These are phyloP conservation scores for Geotrichum reessii DNA, from an alignment of 1,139 yeast genomes.

Conservation along the genomic window DNA sequence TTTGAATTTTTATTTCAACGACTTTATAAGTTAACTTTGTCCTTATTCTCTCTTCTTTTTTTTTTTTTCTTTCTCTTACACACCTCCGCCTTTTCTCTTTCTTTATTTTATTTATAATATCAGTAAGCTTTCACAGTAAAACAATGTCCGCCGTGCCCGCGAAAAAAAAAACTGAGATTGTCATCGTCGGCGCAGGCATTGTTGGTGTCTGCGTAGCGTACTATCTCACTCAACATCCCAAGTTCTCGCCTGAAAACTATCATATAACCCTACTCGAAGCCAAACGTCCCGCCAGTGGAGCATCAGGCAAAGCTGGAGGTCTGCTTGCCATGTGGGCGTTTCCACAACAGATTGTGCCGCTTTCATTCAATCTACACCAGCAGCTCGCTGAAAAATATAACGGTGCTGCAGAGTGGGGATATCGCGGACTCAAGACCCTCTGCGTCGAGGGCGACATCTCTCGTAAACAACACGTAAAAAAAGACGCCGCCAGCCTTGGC, in stretches of 20 bases:
- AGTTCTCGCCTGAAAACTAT: conserved; percentile 62
- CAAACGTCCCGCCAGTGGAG: conserved; percentile 93
- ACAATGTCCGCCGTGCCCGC: conserved; percentile 5
- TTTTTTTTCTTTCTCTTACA: background rate
- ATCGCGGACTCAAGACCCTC: conserved; percentile 79
- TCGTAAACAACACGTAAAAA: background rate
- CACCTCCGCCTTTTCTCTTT: background rate
- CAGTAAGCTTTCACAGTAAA: background rate
- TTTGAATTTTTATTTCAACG: background rate
- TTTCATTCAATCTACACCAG: conserved; percentile 81
- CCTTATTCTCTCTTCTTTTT: background rate
- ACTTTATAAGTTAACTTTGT: background rate
- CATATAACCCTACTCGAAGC: conserved; percentile 88
- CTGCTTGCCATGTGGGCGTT: conserved; percentile 92
- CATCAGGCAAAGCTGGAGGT: conserved; percentile 97
- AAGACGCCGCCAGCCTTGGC: conserved; percentile 11
- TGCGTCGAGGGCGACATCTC: conserved; percentile 76
- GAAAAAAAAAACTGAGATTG: conserved; percentile 32
- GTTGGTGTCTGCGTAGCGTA: conserved; percentile 95
- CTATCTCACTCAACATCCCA: conserved; percentile 76
- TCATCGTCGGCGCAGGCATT: conserved; percentile 72
- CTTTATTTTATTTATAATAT: background rate
- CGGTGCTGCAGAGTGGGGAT: conserved; percentile 89
- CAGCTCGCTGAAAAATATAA: conserved; percentile 69
- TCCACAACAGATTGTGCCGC: conserved; percentile 88